These are phyloP conservation scores for Suillus variegatus DNA, from an alignment of 768 basidiomycete species.

Conservation along the genomic window DNA sequence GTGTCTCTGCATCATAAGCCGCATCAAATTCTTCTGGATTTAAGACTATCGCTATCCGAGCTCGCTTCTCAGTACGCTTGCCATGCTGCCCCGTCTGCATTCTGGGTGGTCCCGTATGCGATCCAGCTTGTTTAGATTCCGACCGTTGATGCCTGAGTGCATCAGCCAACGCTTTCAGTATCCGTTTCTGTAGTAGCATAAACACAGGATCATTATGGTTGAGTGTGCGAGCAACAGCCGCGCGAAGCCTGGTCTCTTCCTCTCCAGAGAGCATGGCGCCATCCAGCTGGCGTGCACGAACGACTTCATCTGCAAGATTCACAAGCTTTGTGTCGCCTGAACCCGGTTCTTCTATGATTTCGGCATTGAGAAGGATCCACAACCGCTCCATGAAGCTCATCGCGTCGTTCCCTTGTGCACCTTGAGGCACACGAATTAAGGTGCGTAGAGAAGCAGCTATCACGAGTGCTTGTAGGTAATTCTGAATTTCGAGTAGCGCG, in stretches of 20 bases:
- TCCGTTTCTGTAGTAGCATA: constrained; percentile 57
- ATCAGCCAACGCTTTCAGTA: constrained; percentile 43
- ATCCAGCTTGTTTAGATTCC: not conserved
- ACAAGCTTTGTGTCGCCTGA: constrained; percentile 52
- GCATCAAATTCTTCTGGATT: constrained; percentile 23
- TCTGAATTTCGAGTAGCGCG: constrained; percentile 59
- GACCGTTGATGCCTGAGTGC: constrained; percentile 19
- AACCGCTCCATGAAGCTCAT: constrained; percentile 56
- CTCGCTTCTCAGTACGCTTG: constrained; percentile 24
- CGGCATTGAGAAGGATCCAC: constrained; percentile 63
- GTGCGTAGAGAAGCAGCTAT: constrained; percentile 62
- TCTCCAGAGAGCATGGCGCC: constrained; percentile 28
- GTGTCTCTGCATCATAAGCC: not conserved
- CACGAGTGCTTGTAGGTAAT: constrained; percentile 69
- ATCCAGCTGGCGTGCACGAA: constrained; percentile 48
- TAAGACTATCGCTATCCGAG: constrained; percentile 23
- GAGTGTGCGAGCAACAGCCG: constrained; percentile 64
- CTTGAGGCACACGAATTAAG: constrained; percentile 41
- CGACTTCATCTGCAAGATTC: constrained; percentile 74
- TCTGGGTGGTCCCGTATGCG: constrained; percentile 17
- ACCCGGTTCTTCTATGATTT: constrained; percentile 44
- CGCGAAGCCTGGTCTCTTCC: constrained; percentile 55
- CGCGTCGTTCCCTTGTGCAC: constrained; percentile 11
- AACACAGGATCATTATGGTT: constrained; percentile 67
- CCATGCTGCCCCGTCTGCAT: constrained; percentile 35